phyloP scores from a whole-genome alignment of 148 eudicot species.

The Silene conica region DNA sequence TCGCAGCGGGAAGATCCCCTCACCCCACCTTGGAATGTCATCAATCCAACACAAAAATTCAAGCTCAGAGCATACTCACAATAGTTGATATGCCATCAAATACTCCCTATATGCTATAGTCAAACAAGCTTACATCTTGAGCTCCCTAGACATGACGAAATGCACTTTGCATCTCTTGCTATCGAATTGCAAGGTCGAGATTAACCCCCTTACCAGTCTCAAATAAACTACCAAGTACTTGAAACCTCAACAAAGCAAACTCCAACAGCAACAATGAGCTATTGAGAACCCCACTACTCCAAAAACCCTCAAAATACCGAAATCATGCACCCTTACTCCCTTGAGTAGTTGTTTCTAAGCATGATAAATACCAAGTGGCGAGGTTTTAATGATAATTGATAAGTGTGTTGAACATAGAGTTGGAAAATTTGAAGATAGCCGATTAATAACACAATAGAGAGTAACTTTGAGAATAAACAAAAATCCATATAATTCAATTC shows the following conservation, averaged over 20 bases:
- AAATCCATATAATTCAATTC: not conserved
- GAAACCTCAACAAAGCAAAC: too few relatives aligned
- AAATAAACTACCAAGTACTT: not conserved
- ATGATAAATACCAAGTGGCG: not conserved
- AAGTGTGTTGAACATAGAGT: too few relatives aligned
- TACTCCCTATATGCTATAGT: not conserved
- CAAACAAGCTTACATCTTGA: not conserved
- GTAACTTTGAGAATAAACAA: not conserved
- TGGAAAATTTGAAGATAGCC: too few relatives aligned
- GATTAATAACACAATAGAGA: too few relatives aligned
- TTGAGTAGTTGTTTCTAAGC: not conserved
- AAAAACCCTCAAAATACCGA: not conserved
- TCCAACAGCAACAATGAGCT: too few relatives aligned
- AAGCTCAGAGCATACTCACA: too few relatives aligned
- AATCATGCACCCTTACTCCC: conserved; percentile 1
- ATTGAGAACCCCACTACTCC: not conserved
- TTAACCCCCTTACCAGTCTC: not conserved
- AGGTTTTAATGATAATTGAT: too few relatives aligned
- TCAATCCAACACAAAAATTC: too few relatives aligned
- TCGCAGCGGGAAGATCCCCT: too few relatives aligned
- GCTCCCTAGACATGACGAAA: not conserved
- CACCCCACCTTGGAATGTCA: too few relatives aligned
- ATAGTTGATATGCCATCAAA: too few relatives aligned
- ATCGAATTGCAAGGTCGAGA: not conserved
- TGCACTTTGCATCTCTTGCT: not conserved